Evolutionary conservation across 345 rosid genomes (phyloP), one percentile per base, ranked within the genome.

Genomic region (Kandelia obovata): DNA sequence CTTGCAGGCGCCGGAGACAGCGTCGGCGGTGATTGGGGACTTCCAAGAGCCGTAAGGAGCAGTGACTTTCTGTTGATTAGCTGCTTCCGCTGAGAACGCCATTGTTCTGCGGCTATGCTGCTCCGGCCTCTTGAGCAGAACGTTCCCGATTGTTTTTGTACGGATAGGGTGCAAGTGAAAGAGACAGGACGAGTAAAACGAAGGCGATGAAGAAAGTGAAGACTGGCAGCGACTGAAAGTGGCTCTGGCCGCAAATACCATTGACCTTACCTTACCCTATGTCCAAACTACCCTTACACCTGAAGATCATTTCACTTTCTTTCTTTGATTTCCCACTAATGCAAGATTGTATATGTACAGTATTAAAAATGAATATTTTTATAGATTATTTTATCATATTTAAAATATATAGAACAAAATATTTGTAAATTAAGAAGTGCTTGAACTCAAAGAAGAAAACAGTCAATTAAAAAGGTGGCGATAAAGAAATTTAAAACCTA

Each of bases 11-110:
- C 97, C 96, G 37, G 97, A 87, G 72, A 92, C 91, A 37, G 85
- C 75, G 69, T 91, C 93, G 62, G 97, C 92, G 21, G 97, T 86
- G 78, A 94, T 86, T 7, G 96, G 98, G 19, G 99, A 94, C 71
- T 85, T 88, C 97, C 97, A 94, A 26, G 97, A 87, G 66, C 99
- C 99, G 25, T 86, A 94, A 8, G 96, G 96, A 61, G 96, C 88
- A 1, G 84, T 81, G 62, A 77, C 56, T 74, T 72, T 80, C 58
- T 79, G 79, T 34, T 39, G 65, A 26, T 52, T 13, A 30, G 72
- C 55, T 1, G 68, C 37, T 30, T 19, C 49, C 49, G 19, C 28
- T 21, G 93, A 85, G 69, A 87, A 82, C n/a, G 98, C 84, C 93
- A 87, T 85, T 6, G 78, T 32, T 30, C 30, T 71, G 55, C 30